Conservation (phyloP, 306 rosid genomes). For the Albizia julibrissin region DNA sequence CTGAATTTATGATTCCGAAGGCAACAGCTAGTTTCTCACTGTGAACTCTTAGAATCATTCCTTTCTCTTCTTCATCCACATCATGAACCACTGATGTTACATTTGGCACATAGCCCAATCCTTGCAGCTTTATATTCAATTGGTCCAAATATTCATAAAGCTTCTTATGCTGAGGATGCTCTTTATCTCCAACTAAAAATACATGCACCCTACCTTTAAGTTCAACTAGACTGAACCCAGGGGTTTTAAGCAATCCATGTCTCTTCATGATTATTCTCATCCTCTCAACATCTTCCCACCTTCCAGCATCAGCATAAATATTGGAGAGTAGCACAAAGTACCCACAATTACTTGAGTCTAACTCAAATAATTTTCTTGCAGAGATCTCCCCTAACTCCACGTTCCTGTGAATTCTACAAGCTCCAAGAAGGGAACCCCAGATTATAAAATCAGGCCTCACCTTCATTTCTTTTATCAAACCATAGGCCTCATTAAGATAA, state of each 20-base stretch:
- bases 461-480: conserved; percentile 71
- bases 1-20: conserved; percentile 71
- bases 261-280: conserved; percentile 69
- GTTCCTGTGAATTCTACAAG: conserved; percentile 73
- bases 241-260: conserved; percentile 62
- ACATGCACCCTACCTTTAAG: conserved; percentile 69
- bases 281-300: conserved; percentile 75
- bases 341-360: conserved; percentile 73
- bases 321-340: conserved; percentile 76
- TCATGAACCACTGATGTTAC: conserved; percentile 70
- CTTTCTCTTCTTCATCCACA: conserved; percentile 81
- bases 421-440: conserved; percentile 85
- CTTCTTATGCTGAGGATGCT: conserved; percentile 70
- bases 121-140: conserved; percentile 62
- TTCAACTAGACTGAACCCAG: conserved; percentile 80
- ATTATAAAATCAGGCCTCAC: conserved; percentile 66
- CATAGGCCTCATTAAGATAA: conserved; percentile 60
- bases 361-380: conserved; percentile 64
- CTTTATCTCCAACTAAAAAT: conserved; percentile 76
- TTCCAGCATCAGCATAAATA: conserved; percentile 79
- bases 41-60: conserved; percentile 70
- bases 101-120: conserved; percentile 60
- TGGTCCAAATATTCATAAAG: conserved; percentile 60
- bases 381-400: conserved; percentile 73
- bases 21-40: conserved; percentile 87